Base-by-base conservation (phyloP, 208 protist genomes). In the Trypanosoma theileri region DNA sequence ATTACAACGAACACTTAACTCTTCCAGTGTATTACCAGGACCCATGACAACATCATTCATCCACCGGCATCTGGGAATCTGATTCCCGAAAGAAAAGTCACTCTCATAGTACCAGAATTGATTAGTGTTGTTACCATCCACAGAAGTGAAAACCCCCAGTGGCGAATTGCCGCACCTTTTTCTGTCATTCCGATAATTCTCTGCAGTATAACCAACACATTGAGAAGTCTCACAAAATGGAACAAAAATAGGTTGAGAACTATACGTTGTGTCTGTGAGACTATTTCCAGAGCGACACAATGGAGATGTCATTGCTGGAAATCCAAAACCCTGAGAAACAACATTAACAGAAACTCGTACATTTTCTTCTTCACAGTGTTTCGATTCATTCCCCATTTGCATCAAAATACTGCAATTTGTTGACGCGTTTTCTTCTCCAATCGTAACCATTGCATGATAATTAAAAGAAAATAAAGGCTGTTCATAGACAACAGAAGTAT, bases 91-190 rank as follows among this genome's bases (percentile, higher is more conserved):
- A 42, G 24, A n/a, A 28, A 42, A 41, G 17, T 35, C 0, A 31
- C 11, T 8, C 16, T 59, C 54, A 31, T 59, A 59, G 26, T 59
- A 59, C 28, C 19, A 28, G 12, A 59, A 59, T 31, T 59, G 54
- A 59, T 59, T 59, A 12, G 54, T 59, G 16, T 59, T 59, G 26
- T 59, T 59, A 8, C n/a, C 26, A 59, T 59, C 54, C 11, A 22
- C 22, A 17, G 54, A 8, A 28, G 54, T 59, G 26, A 41, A 59
- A 59, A 35, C 11, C 6, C 24, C 54, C 54, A 59, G 16, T 31
- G 54, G 54, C 26, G 14, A 59, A 19, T 59, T 40, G 7, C 3
- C 26, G 28, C 54, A 41, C 1, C 6, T 59, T 59, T 24, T 10
- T 31, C 54, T 59, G 16, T 28, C 54, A 22, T 12, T 4, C 0